Percentiles rank a stretch among this genome's conserved stretches.
phyloP scores from a whole-genome alignment of 495 filamentous ascomycete species.

The Niebla homalea region DNA sequence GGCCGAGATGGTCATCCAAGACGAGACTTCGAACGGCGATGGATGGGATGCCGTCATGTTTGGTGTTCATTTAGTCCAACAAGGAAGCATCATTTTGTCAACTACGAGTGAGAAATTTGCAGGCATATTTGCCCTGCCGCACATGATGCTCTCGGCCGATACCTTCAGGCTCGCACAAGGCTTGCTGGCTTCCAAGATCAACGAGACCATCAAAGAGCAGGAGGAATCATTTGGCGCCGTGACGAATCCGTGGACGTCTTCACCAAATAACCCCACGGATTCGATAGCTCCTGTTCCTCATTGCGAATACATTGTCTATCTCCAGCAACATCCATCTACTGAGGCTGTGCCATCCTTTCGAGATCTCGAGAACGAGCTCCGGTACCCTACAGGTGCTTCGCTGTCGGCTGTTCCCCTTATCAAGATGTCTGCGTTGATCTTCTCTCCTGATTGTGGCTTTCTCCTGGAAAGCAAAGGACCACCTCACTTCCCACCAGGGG shows the following conservation, averaged over 20 bases:
- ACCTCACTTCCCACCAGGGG: conserved; percentile 50
- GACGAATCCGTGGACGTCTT: conserved; percentile 53
- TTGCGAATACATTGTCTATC: conserved; percentile 80
- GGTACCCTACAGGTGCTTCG: conserved; percentile 71
- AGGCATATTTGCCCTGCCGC: conserved; percentile 77
- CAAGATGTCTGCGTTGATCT: conserved; percentile 71
- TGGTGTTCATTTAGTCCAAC: conserved; percentile 69
- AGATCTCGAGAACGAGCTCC: conserved; percentile 70
- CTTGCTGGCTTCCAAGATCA: conserved; percentile 58
- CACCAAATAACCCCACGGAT: conserved; percentile 41
- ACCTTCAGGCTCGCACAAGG: conserved; percentile 53
- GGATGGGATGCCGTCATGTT: conserved; percentile 63
- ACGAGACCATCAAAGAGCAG: conserved; percentile 49
- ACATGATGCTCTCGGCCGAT: conserved; percentile 54
- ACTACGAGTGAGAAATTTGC: conserved; percentile 88
- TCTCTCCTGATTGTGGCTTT: conserved; percentile 88
- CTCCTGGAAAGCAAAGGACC: conserved; percentile 80
- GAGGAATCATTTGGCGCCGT: conserved; percentile 32
- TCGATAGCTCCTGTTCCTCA: conserved; percentile 50
- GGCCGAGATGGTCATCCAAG: conserved; percentile 55
- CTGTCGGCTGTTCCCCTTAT: conserved; percentile 53
- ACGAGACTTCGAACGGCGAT: conserved; percentile 49
- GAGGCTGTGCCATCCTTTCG: conserved; percentile 35
- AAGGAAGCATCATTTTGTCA: conserved; percentile 63
- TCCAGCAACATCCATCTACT: conserved; percentile 60